These are phyloP conservation scores for Hypoxylon fuscum DNA, from an alignment of 495 filamentous ascomycete species.

Conservation along the genomic window DNA sequence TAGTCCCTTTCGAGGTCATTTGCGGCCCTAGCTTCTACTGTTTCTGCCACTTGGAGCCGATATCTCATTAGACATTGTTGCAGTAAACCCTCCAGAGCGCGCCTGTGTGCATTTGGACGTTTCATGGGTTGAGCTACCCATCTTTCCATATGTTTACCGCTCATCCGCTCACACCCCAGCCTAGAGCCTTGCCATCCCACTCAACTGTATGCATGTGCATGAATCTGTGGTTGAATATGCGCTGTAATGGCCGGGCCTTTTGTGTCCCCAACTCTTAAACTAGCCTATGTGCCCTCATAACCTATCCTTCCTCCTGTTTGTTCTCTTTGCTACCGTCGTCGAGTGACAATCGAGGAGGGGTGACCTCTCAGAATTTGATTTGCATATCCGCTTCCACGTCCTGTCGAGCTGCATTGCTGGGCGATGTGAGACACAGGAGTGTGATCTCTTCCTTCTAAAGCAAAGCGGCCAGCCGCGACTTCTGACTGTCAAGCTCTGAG, in stretches of 20 bases:
- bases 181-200: conserved; percentile 28
- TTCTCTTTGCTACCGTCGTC: conserved; percentile 31
- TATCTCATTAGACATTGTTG: conserved; percentile 41
- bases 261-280: conserved; percentile 30
- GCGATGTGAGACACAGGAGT: conserved; percentile 43
- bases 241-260: conserved; percentile 27
- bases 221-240: conserved; percentile 28
- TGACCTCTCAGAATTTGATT: conserved; percentile 30
- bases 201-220: conserved; percentile 20
- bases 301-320: conserved; percentile 32
- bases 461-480: conserved; percentile 18
- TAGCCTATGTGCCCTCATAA: conserved; percentile 24
- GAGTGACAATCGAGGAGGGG: conserved; percentile 28
- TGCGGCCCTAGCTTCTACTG: conserved; percentile 31
- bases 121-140: conserved; percentile 27
- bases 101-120: conserved; percentile 34
- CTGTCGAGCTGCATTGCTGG: conserved; percentile 44
- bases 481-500: conserved; percentile 17
- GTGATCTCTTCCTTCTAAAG: conserved; percentile 22
- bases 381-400: conserved; percentile 32
- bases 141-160: conserved; percentile 35
- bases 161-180: conserved; percentile 13
- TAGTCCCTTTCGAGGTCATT: conserved; percentile 27
- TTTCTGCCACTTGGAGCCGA: conserved; percentile 32
- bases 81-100: conserved; percentile 31